phyloP scores from a whole-genome alignment of 352 stramenopile species.

The Globisporangium lucens region DNA sequence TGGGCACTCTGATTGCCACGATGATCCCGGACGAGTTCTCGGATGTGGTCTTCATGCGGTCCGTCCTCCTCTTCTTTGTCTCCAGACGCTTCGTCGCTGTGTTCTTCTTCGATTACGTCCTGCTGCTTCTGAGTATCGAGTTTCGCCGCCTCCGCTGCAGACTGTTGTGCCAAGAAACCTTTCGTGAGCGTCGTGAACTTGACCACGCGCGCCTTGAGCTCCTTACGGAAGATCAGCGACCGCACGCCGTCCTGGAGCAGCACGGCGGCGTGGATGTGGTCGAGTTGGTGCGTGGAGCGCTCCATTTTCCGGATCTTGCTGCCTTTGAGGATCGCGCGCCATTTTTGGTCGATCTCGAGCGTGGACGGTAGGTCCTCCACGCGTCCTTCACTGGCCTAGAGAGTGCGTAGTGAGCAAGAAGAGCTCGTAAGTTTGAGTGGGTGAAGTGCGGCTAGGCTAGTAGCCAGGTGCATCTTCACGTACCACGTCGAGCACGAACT shows the following conservation, averaged over 20 bases:
- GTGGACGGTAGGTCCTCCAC: constrained; percentile 43
- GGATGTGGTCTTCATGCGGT: neutral
- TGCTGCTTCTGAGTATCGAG: constrained; percentile 2
- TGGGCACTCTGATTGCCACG: too few species aligned
- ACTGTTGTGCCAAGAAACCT: constrained; percentile 9
- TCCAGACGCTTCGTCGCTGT: neutral
- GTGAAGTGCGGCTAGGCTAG: neutral
- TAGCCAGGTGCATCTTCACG: neutral
- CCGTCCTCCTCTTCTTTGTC: neutral
- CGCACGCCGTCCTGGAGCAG: constrained; percentile 51
- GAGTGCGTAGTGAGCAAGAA: neutral
- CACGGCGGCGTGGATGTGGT: constrained; percentile 52
- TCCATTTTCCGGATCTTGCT: constrained; percentile 55
- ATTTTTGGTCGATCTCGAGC: constrained; percentile 56
- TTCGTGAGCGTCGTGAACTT: constrained; percentile 46
- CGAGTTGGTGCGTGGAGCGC: constrained; percentile 41
- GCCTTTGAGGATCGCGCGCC: constrained; percentile 40
- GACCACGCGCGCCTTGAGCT: constrained; percentile 44
- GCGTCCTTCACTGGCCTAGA: constrained; percentile 37
- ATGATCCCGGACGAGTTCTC: neutral
- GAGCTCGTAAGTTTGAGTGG: too few species aligned
- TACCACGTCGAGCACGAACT: constrained; percentile 59
- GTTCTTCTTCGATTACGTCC: constrained; percentile 3
- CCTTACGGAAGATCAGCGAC: constrained; percentile 59
- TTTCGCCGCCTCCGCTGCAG: neutral